These are phyloP conservation scores for Trichoderma endophyticum DNA, from an alignment of 2,329 filamentous ascomycete genomes.

Conservation along the genomic window DNA sequence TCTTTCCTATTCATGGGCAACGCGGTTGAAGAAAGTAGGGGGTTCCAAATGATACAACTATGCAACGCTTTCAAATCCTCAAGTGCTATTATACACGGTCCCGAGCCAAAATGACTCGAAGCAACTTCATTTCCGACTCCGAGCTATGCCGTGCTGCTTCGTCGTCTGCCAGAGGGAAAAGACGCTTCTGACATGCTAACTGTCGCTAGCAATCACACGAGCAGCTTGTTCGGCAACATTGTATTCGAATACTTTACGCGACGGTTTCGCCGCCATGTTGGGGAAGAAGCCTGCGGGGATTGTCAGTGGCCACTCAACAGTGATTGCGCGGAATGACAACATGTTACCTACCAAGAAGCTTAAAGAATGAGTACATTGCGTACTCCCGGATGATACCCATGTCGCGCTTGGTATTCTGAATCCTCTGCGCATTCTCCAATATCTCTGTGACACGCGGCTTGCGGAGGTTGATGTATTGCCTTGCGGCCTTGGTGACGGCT, in stretches of 20 bases:
- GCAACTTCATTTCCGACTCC: too few relatives aligned
- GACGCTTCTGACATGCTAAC: background rate
- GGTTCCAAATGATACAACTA: background rate
- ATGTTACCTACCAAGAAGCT: slow-evolving; percentile 21
- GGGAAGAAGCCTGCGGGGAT: slow-evolving; percentile 21
- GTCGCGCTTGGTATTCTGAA: slow-evolving; percentile 22
- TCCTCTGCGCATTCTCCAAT: slow-evolving; percentile 16
- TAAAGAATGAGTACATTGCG: slow-evolving; percentile 23
- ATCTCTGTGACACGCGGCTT: slow-evolving; percentile 23
- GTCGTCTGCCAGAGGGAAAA: background rate
- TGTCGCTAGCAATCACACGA: background rate
- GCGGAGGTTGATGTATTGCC: slow-evolving; percentile 23
- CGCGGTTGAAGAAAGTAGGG: background rate
- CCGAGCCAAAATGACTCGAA: background rate
- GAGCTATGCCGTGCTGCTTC: background rate
- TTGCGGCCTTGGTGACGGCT: slow-evolving; percentile 20
- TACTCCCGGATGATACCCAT: slow-evolving; percentile 22
- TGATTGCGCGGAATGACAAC: background rate
- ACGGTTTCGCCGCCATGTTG: slow-evolving; percentile 5
- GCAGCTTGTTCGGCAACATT: slow-evolving; percentile 21
- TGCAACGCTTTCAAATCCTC: background rate
- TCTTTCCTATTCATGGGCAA: background rate
- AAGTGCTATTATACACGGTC: background rate
- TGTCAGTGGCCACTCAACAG: background rate
- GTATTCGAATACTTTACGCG: slow-evolving; percentile 17